Evolutionary conservation across 495 filamentous ascomycete genomes (phyloP).

Genomic region (Glutinoglossum americanum): DNA sequence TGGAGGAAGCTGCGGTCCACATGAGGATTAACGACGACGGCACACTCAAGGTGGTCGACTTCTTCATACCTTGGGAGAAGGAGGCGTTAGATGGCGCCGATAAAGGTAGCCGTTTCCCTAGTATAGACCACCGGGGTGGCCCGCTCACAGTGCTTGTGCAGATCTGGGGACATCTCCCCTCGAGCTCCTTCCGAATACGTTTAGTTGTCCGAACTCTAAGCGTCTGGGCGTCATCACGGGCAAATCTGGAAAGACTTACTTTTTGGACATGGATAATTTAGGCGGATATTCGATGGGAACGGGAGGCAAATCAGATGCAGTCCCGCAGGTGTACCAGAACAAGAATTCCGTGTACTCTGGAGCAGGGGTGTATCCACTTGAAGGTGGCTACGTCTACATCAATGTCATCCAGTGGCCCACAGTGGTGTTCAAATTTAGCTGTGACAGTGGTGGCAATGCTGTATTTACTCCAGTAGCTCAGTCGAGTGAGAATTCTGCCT

Average conservation of each 20-base stretch:
- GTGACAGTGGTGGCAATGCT: slow-evolving; percentile 12
- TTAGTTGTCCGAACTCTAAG: slow-evolving; percentile 17
- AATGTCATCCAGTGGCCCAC: slow-evolving; percentile 18
- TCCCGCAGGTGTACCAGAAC: slow-evolving; percentile 16
- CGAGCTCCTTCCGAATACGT: slow-evolving; percentile 18
- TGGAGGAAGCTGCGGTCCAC: slow-evolving; percentile 23
- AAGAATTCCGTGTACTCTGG: slow-evolving; percentile 19
- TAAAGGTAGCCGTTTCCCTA: slow-evolving; percentile 15
- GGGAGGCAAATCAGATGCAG: slow-evolving; percentile 14
- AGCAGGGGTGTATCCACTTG: slow-evolving; percentile 20
- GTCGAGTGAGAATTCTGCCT: slow-evolving; percentile 12
- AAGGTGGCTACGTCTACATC: slow-evolving; percentile 24
- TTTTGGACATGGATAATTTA: slow-evolving; percentile 18
- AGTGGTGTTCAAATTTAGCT: slow-evolving; percentile 19
- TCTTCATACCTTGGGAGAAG: slow-evolving; percentile 23
- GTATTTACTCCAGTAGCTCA: slow-evolving; percentile 20
- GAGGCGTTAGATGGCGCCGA: slow-evolving; percentile 22
- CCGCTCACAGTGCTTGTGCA: slow-evolving; percentile 1
- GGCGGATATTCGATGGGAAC: slow-evolving; percentile 20
- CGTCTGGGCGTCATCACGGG: slow-evolving; percentile 17
- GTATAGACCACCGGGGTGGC: slow-evolving; percentile 6
- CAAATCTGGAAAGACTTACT: slow-evolving; percentile 19
- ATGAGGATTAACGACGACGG: slow-evolving; percentile 21
- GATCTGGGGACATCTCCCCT: slow-evolving; percentile 15
- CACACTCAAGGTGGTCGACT: slow-evolving; percentile 18